Evolutionary conservation across 139 green algal genomes (phyloP).

Genomic region (Tetraselmis chui): DNA sequence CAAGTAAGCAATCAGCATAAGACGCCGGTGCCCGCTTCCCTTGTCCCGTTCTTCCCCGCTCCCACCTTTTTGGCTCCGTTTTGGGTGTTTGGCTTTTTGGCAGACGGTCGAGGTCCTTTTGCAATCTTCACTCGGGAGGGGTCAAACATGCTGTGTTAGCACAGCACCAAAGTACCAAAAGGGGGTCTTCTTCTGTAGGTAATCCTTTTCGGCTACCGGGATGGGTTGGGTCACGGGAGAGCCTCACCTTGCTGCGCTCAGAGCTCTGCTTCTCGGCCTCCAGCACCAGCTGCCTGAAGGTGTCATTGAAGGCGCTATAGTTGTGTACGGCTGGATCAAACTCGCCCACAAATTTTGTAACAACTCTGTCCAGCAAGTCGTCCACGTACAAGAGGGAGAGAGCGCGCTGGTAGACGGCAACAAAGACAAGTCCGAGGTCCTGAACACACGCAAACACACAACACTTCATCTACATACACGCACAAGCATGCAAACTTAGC

Average conservation of each 20-base stretch:
- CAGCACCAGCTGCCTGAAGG: conserved; percentile 47
- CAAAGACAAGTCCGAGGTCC: conserved; percentile 91
- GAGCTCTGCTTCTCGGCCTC: conserved; percentile 44
- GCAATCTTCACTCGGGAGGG: too few relatives aligned
- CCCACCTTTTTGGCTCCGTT: conserved; percentile 20
- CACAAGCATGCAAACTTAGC: background rate
- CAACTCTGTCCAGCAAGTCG: conserved; percentile 61
- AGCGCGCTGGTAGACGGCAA: conserved; percentile 90
- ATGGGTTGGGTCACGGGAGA: too few relatives aligned
- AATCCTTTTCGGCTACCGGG: too few relatives aligned
- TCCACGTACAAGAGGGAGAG: conserved; percentile 87
- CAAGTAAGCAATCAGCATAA: too few relatives aligned
- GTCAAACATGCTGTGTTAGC: too few relatives aligned
- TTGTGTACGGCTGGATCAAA: conserved; percentile 21
- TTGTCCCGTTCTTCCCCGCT: background rate
- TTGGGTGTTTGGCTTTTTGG: too few relatives aligned
- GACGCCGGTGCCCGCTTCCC: background rate
- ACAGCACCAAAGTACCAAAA: too few relatives aligned
- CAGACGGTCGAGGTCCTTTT: too few relatives aligned
- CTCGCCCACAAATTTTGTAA: conserved; percentile 48
- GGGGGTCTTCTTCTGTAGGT: too few relatives aligned
- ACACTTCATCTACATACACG: background rate
- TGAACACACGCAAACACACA: conserved; percentile 25
- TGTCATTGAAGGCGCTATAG: conserved; percentile 29
- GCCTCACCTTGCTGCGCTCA: background rate